A percentile compares a stretch with the other conserved stretches of the same genome.
phyloP scores from a whole-genome alignment of 106 monocot genomes.

The Agapanthus africanus region DNA sequence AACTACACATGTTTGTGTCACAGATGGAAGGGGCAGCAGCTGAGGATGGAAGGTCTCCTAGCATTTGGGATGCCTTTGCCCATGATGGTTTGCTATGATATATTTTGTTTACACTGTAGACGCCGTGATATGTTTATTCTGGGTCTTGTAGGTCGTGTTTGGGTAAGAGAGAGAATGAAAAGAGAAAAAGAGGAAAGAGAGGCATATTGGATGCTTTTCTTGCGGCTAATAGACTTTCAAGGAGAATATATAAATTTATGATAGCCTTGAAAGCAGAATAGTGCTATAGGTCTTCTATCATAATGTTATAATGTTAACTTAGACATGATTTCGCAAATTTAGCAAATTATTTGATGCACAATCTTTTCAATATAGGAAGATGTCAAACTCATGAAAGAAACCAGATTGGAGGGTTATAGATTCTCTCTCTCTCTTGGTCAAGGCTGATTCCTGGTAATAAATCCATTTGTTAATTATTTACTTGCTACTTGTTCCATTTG shows the following conservation, averaged over 20 bases:
- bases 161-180: too few species aligned
- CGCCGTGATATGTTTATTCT: too few species aligned
- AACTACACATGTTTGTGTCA: too few species aligned
- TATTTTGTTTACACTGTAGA: too few species aligned
- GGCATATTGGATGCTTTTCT: too few species aligned
- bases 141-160: too few species aligned
- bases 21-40: conserved; percentile 15
- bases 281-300: background rate
- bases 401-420: conserved; percentile 48
- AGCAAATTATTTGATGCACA: background rate
- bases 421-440: conserved; percentile 77
- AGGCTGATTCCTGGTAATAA: conserved; percentile 58
- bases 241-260: background rate
- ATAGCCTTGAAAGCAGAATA: background rate
- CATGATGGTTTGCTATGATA: background rate
- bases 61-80: conserved; percentile 17
- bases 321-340: background rate
- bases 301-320: background rate
- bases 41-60: conserved; percentile 16
- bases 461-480: background rate
- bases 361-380: conserved; percentile 27
- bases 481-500: background rate
- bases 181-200: too few species aligned
- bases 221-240: too few species aligned
- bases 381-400: conserved; percentile 49